phyloP scores from a whole-genome alignment of 257 asterid species.

The Solanum dulcamara region DNA sequence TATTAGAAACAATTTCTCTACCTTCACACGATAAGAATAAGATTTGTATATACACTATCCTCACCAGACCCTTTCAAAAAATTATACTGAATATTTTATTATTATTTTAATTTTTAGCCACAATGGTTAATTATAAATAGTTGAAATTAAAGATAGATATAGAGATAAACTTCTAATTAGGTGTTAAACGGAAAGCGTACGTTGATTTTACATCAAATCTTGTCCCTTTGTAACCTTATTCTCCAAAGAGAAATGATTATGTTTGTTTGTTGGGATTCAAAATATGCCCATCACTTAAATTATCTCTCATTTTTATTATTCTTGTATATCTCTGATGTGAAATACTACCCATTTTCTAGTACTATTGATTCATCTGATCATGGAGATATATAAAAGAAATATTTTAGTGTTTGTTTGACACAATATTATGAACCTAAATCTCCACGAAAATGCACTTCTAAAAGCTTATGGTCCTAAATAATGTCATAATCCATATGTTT shows the following conservation, averaged over 20 bases:
- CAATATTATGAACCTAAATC: background rate
- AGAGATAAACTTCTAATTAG: background rate
- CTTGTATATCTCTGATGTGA: background rate
- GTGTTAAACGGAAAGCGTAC: background rate
- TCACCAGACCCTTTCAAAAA: background rate
- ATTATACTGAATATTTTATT: background rate
- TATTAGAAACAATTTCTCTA: background rate
- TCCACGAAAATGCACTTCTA: background rate
- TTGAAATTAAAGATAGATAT: background rate
- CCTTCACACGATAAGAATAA: too few species aligned
- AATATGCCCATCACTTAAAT: background rate
- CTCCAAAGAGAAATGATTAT: background rate
- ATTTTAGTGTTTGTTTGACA: background rate
- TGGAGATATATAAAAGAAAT: background rate
- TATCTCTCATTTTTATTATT: background rate
- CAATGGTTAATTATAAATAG: background rate
- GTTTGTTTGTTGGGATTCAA: slow-evolving; percentile 1
- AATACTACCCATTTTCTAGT: background rate
- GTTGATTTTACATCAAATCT: background rate
- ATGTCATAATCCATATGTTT: background rate
- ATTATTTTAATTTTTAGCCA: background rate
- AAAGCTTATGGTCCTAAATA: background rate
- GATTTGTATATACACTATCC: too few species aligned
- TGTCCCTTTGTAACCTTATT: background rate
- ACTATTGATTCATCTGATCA: background rate